Evolutionary conservation across 1,284 basidiomycete genomes (phyloP), one percentile per base, ranked within the genome.

Genomic region (Trichosporon coremiiforme): DNA sequence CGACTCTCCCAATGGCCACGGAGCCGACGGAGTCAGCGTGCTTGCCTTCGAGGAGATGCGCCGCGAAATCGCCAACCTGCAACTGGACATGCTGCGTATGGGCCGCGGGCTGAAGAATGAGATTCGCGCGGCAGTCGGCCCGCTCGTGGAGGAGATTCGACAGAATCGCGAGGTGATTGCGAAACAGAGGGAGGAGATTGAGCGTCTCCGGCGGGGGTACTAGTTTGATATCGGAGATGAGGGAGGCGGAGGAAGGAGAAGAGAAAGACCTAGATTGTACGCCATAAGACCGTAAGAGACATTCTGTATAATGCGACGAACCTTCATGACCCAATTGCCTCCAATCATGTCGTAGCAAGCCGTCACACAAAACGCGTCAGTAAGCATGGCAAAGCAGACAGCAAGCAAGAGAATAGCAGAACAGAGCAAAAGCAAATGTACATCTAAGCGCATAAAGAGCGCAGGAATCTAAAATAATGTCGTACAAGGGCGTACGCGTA

Each of bases 11-110:
- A 25, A 25, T 25, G 25, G 25, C 25, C 25, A 25, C 25, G 25
- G 36, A 7, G 3, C 36, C 4, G 47, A 17, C 38, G 17, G 66
- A 22, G 0, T 25, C 22, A 55, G 65, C 33, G 7, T 41, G n/a
- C 31, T 25, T n/a, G 60, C 64, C 12, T 64, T 67, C 55, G 75
- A 75, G 50, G 71, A 75, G 69, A 65, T 77, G 70, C 67, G 73
- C 0, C 70, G 70, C 55, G 76, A 77, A 68, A 74, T 79, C 45
- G 73, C 71, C 7, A 74, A 76, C 64, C 65, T 79, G 62, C 77
- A 78, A 63, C 31, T 79, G 35, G 77, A 79, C 69, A 78, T 79
- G 76, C 66, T 79, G 22, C 68, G 77, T 41, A 78, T 79, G 78
- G 72, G 74, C 5, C 66, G 78, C 20, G 68, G 67, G 13, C 68